Evolutionary conservation across 306 rosid genomes (phyloP), one percentile per base, ranked within the genome.

Genomic region (Quercus robur): DNA sequence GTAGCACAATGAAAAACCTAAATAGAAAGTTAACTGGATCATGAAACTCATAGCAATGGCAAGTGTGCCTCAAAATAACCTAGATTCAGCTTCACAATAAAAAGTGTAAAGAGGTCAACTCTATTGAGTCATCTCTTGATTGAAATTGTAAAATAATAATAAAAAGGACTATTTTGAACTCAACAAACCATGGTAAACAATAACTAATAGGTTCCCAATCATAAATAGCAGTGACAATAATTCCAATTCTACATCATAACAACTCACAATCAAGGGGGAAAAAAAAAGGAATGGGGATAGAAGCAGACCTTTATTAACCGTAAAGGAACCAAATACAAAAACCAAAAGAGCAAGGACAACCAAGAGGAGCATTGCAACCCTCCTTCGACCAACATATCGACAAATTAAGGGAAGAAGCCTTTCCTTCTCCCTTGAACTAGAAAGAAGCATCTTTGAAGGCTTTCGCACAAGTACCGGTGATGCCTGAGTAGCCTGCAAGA

Each of bases 361-460:
- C 87, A 93, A 76, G 33, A 95, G 93, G 38, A 95, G 94, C 97
- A 93, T 89, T 56, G 97, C 92, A 61, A 93, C 89, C 81, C 87
- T 90, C 59, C 88, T 88, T 73, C 97, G 88, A 11, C 92, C 93
- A 46, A 90, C 85, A 74, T 75, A 88, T 46, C 98, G 81, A 83
- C 90, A 91, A 77, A 90, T 33, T 23, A 79, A 80, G 74, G 80
- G 82, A 76, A 73, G 87, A 61, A 86, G 46, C 86, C 94, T 93
- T 85, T 95, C 99, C 89, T 90, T 95, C 80, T 91, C 98, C 77
- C 90, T 91, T 51, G 87, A 81, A 84, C 85, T 80, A 46, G 89
- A 82, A 79, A 90, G 88, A 78, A 81, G 83, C 82, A 85, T 54
- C 92, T 86, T 94, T 56, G 97, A 80, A 83, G 93, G 70, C 89